Evolutionary conservation across 306 rosid species (phyloP).

Genomic region (Cicer cuneatum): DNA sequence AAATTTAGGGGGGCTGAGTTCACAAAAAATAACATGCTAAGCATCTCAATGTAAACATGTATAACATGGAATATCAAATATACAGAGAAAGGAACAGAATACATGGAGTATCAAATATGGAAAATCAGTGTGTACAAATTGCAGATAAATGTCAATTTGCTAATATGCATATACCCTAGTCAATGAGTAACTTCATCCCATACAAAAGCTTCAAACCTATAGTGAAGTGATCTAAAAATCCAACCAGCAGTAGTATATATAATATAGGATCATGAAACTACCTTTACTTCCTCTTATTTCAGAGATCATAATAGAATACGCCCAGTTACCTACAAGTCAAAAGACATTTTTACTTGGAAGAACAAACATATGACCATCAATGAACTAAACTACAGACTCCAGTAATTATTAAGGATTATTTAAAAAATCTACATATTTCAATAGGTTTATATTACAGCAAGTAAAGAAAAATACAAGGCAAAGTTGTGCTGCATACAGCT

Average conservation of each 20-base stretch:
- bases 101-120: slow-evolving; percentile 34
- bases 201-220: slow-evolving; percentile 53
- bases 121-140: slow-evolving; percentile 4
- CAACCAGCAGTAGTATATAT: slow-evolving; percentile 63
- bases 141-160: slow-evolving; percentile 18
- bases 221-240: slow-evolving; percentile 50
- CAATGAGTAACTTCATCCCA: slow-evolving; percentile 34
- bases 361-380: slow-evolving; percentile 80
- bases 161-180: slow-evolving; percentile 26
- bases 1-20: not conserved
- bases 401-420: slow-evolving; percentile 48
- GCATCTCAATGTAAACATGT: not conserved
- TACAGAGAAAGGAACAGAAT: slow-evolving; percentile 16
- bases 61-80: slow-evolving; percentile 28
- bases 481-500: slow-evolving; percentile 8
- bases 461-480: slow-evolving; percentile 14
- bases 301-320: slow-evolving; percentile 99
- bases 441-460: slow-evolving; percentile 34
- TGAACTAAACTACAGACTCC: slow-evolving; percentile 72
- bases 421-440: slow-evolving; percentile 42
- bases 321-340: slow-evolving; percentile 99
- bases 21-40: slow-evolving; percentile 15
- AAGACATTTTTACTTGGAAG: slow-evolving; percentile 99
- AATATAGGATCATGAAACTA: slow-evolving; percentile 90
- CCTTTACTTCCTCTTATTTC: slow-evolving; percentile 99